Evolutionary conservation across 148 eudicot genomes (phyloP), one percentile per base, ranked within the genome.

Genomic region (Cornus kousa): DNA sequence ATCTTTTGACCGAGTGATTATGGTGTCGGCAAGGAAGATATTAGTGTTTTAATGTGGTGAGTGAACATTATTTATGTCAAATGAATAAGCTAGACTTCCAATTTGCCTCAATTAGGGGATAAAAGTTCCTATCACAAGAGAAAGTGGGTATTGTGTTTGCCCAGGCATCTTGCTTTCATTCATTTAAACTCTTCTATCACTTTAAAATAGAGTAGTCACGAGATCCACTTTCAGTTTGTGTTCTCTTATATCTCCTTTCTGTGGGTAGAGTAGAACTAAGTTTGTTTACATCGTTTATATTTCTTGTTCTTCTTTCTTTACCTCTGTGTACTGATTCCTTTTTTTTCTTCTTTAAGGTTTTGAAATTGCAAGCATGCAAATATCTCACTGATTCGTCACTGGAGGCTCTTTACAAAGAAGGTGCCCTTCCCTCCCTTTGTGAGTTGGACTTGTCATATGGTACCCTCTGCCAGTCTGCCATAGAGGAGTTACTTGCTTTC

Each of bases 341-440:
- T 40, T 22, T 40, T 22, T 23, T 16, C 43, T 80, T 73, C 53
- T 80, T 7, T 68, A 68, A 95, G 99, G 94, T 93, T 68, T 74
- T 95, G 70, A 95, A 93, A 85, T 78, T 95, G 88, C 99, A 91
- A 85, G 99, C 99, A 14, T 95, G 99, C 91, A 95, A 95, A 87
- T 93, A 93, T 85, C 88, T 95, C n/a, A 81, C 80, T 78, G 93
- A 93, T 78, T 82, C 91, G 19, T 88, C 99, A 2, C 78, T 95
- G 65, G 97, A 93, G 85, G 91, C 97, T 75, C 91, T 95, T 32
- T 89, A 95, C 85, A 93, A 89, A 76, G 86, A 89, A 67, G 90
- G 91, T 74, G 94, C 97, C 80, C 90, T 95, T 77, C 99, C 97
- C 23, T 85, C 90, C 65, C 91, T 95, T 19, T 79, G 88, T 78